A percentile compares a stretch with the other conserved stretches of the same genome.
These are phyloP conservation scores for Fusarium sp. DNA, from an alignment of 2,329 filamentous ascomycete species.

Conservation along the genomic window DNA sequence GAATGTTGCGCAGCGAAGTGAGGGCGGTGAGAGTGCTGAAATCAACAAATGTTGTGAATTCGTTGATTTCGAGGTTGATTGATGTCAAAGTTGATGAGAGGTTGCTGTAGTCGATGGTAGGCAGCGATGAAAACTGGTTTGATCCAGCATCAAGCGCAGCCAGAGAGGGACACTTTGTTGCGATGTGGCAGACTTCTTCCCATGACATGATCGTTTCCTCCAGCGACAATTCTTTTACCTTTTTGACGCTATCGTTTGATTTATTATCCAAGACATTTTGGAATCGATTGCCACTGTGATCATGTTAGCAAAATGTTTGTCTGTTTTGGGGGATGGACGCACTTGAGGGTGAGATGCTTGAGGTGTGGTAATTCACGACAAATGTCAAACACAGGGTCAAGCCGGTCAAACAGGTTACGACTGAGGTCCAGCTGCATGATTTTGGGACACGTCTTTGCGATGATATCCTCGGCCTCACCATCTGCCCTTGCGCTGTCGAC, in stretches of 20 bases:
- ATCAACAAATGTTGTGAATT: slow-evolving; percentile 70
- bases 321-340: slow-evolving; percentile 49
- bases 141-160: slow-evolving; percentile 64
- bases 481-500: slow-evolving; percentile 61
- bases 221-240: slow-evolving; percentile 71
- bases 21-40: slow-evolving; percentile 67
- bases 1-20: slow-evolving; percentile 66
- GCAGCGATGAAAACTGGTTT: slow-evolving; percentile 69
- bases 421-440: slow-evolving; percentile 87
- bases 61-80: slow-evolving; percentile 79
- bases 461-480: slow-evolving; percentile 51
- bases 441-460: slow-evolving; percentile 69
- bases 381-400: slow-evolving; percentile 76
- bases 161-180: slow-evolving; percentile 66
- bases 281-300: slow-evolving; percentile 79
- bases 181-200: slow-evolving; percentile 70
- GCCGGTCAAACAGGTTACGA: slow-evolving; percentile 80
- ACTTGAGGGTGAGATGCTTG: slow-evolving; percentile 78
- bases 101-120: slow-evolving; percentile 53
- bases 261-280: slow-evolving; percentile 56
- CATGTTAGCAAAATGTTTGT: slow-evolving; percentile 31
- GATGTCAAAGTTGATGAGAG: slow-evolving; percentile 68
- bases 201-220: slow-evolving; percentile 76
- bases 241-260: slow-evolving; percentile 58
- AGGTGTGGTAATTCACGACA: slow-evolving; percentile 77